Evolutionary conservation across 805 yeast genomes (phyloP), one percentile per base, ranked within the genome.

Genomic region (Candida wancherniae): DNA sequence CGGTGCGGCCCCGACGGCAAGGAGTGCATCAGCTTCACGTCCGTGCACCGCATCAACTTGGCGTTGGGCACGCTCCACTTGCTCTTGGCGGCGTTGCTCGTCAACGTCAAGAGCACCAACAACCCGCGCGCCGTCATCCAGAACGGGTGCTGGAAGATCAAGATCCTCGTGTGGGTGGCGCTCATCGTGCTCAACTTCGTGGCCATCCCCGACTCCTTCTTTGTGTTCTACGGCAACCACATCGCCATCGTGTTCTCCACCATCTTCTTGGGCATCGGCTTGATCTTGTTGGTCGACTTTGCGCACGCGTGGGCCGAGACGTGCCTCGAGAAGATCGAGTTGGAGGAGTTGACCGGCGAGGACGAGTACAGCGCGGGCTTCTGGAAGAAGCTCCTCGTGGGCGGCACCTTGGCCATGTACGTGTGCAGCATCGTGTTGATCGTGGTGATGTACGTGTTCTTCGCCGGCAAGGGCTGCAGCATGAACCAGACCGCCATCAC

Each of bases 261-360:
- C 3, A 51, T 87, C 4, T 92, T 92, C 60, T 73, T 90, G 21
- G 78, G 92, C 10, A 84, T 92, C 39, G 98, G 98, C 1, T 70
- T 92, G 36, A 82, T 94, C 9, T 66, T 92, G 29, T 64, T 92
- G 28, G 97, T 92, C 19, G 98, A 92, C 57, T 92, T 86, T 68
- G 97, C 98, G 4, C 97, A 92, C 58, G 90, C 90, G 45, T 92
- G 97, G 96, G 97, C 97, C 0, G 99, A 92, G 49, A 84, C 83
- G 6, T 92, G 98, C 56, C 71, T 92, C 32, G 87, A 81, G 43
- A 84, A 86, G 47, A 85, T 92, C 24, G 97, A 92, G 53, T 77
- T 80, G 47, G 90, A 83, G 36, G 77, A 69, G 37, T 43, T 64
- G 22, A 61, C 69, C 4, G 77, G 71, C 27, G 75, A 67, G 26